These are phyloP conservation scores for Vitis hybrid DNA, from an alignment of 177 flowering plant species.

Conservation along the genomic window DNA sequence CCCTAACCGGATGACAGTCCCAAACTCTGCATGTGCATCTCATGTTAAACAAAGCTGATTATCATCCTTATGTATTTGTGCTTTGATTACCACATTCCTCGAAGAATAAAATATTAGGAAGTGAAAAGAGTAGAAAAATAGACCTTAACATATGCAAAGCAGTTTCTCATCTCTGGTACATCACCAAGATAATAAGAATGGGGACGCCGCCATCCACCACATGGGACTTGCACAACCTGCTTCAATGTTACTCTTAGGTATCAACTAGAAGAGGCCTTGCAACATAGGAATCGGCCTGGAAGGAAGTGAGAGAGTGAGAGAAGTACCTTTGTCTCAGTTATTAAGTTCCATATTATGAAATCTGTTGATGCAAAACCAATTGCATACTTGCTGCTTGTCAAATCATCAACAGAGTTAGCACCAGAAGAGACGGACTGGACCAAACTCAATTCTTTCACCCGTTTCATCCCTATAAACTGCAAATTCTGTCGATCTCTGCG, in stretches of 20 bases:
- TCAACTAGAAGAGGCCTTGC: not conserved
- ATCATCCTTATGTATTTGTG: no score
- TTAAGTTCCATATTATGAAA: conserved; percentile 81
- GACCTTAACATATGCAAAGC: conserved; percentile 97
- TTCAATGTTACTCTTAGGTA: conserved; percentile 8
- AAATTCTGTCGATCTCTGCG: conserved; percentile 35
- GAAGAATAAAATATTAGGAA: not conserved
- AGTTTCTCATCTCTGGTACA: conserved; percentile 62
- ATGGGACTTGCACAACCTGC: conserved; percentile 73
- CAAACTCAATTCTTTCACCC: conserved; percentile 83
- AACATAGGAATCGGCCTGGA: not conserved
- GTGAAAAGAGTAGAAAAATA: conserved; percentile 2
- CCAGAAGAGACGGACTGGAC: conserved; percentile 55
- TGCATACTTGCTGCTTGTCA: conserved; percentile 52
- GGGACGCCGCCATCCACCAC: conserved; percentile 99
- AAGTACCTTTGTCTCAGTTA: conserved; percentile 66
- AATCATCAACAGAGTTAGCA: conserved; percentile 28
- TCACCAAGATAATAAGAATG: conserved; percentile 81
- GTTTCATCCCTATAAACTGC: conserved; percentile 89
- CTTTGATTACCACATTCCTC: not conserved
- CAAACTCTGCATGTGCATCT: no score
- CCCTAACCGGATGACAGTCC: no score
- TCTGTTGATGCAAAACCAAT: conserved; percentile 84
- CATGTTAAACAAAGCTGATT: no score
- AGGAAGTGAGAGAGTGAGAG: not conserved